Evolutionary conservation across 2,329 filamentous ascomycete genomes (phyloP).

Genomic region (Pochonia chlamydosporia): DNA sequence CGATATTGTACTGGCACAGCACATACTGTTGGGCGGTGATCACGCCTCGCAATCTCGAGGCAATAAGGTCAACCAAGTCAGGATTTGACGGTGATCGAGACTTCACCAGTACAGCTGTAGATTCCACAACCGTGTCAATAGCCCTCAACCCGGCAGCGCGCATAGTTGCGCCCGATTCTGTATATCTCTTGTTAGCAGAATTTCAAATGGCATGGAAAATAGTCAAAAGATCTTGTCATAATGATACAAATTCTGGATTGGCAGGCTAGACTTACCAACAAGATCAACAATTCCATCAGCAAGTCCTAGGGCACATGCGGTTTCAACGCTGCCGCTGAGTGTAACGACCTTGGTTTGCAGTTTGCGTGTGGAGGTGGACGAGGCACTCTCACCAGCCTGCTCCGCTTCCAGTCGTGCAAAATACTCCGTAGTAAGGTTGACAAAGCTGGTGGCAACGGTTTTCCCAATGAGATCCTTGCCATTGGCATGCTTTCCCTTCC

Average conservation of each 20-base stretch:
- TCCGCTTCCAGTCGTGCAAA: slow-evolving; percentile 70
- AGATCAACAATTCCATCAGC: slow-evolving; percentile 97
- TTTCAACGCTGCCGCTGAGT: slow-evolving; percentile 93
- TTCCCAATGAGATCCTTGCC: slow-evolving; percentile 80
- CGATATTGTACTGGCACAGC: slow-evolving; percentile 93
- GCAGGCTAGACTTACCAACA: slow-evolving; percentile 61
- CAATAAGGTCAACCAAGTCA: slow-evolving; percentile 76
- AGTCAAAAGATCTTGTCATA: neutral
- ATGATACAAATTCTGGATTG: neutral
- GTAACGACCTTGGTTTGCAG: slow-evolving; percentile 86
- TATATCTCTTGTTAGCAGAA: slow-evolving; percentile 10
- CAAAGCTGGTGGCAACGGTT: slow-evolving; percentile 95
- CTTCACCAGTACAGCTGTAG: slow-evolving; percentile 85
- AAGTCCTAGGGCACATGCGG: slow-evolving; percentile 89
- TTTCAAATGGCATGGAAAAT: neutral
- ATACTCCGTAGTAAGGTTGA: slow-evolving; percentile 74
- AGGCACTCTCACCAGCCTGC: slow-evolving; percentile 32
- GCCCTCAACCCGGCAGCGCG: slow-evolving; percentile 87
- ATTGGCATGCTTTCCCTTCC: slow-evolving; percentile 66
- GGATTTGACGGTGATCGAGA: slow-evolving; percentile 77
- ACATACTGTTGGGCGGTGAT: slow-evolving; percentile 94
- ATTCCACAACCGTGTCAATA: slow-evolving; percentile 88
- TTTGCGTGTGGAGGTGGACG: slow-evolving; percentile 37
- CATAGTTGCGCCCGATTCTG: slow-evolving; percentile 98
- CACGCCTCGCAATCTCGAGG: slow-evolving; percentile 82